Conservation (phyloP, 108 stramenopile species). For the Chaetoceros muelleri region DNA sequence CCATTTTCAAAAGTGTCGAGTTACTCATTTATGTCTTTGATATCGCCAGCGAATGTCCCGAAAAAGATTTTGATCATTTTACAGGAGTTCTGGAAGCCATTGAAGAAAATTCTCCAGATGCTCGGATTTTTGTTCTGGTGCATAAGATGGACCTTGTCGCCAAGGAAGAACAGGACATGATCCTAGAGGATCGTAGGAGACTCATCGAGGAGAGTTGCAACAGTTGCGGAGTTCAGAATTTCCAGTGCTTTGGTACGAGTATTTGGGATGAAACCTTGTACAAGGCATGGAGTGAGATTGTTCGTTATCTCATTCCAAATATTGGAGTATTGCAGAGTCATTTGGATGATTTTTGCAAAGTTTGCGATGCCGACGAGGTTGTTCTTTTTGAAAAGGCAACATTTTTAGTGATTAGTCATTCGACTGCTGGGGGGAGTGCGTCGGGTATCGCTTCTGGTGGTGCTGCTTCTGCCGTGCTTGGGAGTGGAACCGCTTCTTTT, state of each 20-base stretch:
- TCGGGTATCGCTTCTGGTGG: background rate
- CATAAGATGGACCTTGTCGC: conserved; percentile 99
- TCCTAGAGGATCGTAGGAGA: conserved; percentile 73
- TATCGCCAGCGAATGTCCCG: conserved; percentile 83
- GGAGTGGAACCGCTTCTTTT: background rate
- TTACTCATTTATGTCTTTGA: conserved; percentile 98
- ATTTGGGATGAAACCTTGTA: conserved; percentile 99
- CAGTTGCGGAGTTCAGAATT: conserved; percentile 60
- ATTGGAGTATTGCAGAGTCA: conserved; percentile 87
- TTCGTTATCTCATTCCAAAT: conserved; percentile 96
- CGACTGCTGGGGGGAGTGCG: conserved; percentile 15
- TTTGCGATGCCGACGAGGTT: conserved; percentile 97
- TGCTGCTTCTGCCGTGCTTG: background rate
- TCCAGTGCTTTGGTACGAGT: conserved; percentile 87
- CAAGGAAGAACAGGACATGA: conserved; percentile 68
- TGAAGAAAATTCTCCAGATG: conserved; percentile 93
- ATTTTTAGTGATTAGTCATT: conserved; percentile 94
- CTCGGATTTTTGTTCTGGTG: conserved; percentile 93
- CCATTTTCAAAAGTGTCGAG: conserved; percentile 95
- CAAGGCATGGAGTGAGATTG: conserved; percentile 95
- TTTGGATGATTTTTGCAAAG: conserved; percentile 83
- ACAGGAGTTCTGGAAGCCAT: conserved; percentile 84
- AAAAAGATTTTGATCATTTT: conserved; percentile 89
- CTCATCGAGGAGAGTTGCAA: conserved; percentile 71
- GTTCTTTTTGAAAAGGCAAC: conserved; percentile 97